Conservation (phyloP, 768 basidiomycete genomes). For the Leccinum sublutescens region DNA sequence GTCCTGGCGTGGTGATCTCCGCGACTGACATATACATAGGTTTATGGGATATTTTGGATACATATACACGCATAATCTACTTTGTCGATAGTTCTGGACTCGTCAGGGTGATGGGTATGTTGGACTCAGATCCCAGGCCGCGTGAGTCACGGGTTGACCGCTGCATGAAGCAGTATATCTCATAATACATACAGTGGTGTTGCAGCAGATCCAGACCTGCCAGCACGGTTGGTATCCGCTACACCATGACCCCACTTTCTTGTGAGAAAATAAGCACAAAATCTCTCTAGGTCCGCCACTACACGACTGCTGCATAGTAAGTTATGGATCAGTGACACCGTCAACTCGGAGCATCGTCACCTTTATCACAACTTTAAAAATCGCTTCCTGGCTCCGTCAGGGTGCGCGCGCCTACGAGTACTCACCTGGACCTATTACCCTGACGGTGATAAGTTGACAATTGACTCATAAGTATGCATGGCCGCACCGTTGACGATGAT, state of each 20-base stretch:
- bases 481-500: neutral
- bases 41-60: constrained; percentile 2
- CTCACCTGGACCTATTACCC: neutral
- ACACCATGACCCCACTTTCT: too few relatives aligned
- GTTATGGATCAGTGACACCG: neutral
- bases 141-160: neutral
- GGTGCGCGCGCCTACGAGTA: neutral
- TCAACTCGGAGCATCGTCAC: neutral
- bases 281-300: neutral
- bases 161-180: neutral
- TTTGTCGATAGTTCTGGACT: neutral
- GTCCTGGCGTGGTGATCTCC: neutral
- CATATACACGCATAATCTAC: neutral
- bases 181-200: neutral
- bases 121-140: neutral
- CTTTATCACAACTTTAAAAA: neutral
- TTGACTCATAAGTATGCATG: too few relatives aligned
- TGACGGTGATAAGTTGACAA: neutral
- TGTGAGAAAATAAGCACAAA: too few relatives aligned
- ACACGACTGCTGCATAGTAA: neutral
- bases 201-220: neutral
- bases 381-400: neutral
- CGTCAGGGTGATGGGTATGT: neutral
- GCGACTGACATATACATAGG: neutral
- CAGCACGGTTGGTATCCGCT: too few relatives aligned